Conservation (phyloP, 208 protist species). For the Wallacemonas sp. region DNA sequence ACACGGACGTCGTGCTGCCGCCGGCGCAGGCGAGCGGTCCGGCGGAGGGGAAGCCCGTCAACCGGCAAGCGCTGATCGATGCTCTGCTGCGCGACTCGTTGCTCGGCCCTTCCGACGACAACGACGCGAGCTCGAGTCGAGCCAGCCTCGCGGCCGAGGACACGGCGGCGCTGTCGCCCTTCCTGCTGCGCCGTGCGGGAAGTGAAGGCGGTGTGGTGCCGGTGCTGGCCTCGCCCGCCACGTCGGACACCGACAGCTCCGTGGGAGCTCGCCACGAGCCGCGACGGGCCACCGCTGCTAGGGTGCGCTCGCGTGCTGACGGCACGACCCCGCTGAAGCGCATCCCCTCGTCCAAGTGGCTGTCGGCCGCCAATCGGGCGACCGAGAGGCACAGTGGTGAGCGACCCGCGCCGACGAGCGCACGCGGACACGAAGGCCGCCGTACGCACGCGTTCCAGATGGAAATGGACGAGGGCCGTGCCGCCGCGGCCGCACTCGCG, state of each 20-base stretch:
- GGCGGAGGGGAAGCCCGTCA: background rate
- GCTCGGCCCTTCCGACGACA: background rate
- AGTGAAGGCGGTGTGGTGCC: too few relatives aligned
- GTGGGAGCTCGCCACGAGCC: too few relatives aligned
- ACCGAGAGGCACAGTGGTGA: background rate
- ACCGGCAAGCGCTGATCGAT: constrained; percentile 3
- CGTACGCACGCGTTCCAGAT: background rate
- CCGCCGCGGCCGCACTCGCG: too few relatives aligned
- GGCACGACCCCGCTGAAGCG: too few relatives aligned
- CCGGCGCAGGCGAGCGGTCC: background rate
- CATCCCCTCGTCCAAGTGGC: constrained; percentile 3
- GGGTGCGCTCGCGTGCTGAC: too few relatives aligned
- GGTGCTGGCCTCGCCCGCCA: background rate
- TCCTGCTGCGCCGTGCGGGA: too few relatives aligned
- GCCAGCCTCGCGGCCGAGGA: too few relatives aligned
- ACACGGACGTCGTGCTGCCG: background rate
- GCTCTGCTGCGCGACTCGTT: constrained; percentile 4
- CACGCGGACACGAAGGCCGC: too few relatives aligned
- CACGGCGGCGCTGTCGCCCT: too few relatives aligned
- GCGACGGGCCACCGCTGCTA: too few relatives aligned
- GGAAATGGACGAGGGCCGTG: background rate
- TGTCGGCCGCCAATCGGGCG: background rate
- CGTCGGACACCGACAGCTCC: background rate
- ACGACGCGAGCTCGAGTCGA: background rate
- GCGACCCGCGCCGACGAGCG: background rate